Conservation (phyloP, 371 early-diverging fungal species). For the Lichtheimia ornata region DNA sequence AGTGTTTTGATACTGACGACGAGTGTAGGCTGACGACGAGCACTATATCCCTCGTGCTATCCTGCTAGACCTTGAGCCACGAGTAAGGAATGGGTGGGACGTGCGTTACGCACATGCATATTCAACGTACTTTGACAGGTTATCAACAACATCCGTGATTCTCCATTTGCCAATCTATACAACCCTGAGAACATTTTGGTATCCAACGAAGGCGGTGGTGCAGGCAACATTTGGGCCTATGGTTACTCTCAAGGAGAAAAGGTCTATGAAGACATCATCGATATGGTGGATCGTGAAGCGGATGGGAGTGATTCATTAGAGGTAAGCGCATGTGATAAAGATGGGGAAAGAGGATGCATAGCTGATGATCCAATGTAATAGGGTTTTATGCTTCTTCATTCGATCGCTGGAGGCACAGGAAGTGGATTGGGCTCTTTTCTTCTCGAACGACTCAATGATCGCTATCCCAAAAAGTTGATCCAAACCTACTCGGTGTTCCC, state of each 20-base stretch:
- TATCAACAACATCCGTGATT: conserved; percentile 70
- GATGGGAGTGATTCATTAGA: conserved; percentile 93
- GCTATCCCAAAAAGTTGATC: conserved; percentile 97
- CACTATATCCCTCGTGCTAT: conserved; percentile 94
- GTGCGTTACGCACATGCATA: neutral
- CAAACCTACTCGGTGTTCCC: conserved; percentile 99
- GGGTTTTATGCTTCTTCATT: conserved; percentile 91
- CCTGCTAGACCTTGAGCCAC: conserved; percentile 91
- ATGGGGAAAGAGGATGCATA: neutral
- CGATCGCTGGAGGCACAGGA: conserved; percentile 98
- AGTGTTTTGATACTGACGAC: neutral
- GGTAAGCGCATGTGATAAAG: conserved; percentile 21
- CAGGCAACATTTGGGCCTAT: conserved; percentile 95
- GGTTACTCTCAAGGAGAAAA: conserved; percentile 85
- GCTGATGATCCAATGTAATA: conserved; percentile 7
- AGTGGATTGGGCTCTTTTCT: conserved; percentile 93
- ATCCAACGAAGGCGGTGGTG: conserved; percentile 92
- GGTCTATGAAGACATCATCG: conserved; percentile 83
- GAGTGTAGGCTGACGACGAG: conserved; percentile 83
- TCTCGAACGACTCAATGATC: conserved; percentile 87
- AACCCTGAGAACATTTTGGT: conserved; percentile 92
- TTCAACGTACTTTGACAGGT: conserved; percentile 42
- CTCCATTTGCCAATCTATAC: conserved; percentile 79
- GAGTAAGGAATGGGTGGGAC: conserved; percentile 59
- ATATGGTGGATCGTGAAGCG: conserved; percentile 94